Evolutionary conservation across 2,329 filamentous ascomycete genomes (phyloP).

Genomic region (Calonectria pauciramosa): DNA sequence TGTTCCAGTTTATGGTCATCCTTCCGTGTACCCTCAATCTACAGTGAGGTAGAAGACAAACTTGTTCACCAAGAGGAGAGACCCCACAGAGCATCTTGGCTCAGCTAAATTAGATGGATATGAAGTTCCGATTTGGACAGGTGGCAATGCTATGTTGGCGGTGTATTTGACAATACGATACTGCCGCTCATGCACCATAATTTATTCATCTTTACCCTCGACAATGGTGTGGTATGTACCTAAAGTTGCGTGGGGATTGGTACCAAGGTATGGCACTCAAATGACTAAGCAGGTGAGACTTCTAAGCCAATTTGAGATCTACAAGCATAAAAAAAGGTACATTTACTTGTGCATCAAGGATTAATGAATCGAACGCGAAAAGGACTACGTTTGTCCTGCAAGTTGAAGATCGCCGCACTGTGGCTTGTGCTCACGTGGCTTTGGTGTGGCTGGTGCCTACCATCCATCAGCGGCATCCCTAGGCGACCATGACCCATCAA

Average conservation of each 20-base stretch:
- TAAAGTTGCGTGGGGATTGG: not conserved
- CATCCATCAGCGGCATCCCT: not conserved
- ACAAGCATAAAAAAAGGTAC: not conserved
- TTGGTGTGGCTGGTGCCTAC: conserved; percentile 32
- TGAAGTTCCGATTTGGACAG: not conserved
- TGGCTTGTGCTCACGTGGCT: conserved; percentile 42
- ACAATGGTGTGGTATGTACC: not conserved
- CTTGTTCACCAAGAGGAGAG: not conserved
- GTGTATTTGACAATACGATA: not conserved
- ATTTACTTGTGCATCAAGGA: not conserved
- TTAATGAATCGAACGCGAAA: not conserved
- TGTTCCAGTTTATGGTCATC: not conserved
- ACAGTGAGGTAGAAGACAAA: not conserved
- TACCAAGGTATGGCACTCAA: not conserved
- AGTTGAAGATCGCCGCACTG: not conserved
- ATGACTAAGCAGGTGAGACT: not conserved
- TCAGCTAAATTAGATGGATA: not conserved
- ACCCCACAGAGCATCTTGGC: not conserved
- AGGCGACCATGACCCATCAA: conserved; percentile 1
- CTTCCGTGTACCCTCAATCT: not conserved
- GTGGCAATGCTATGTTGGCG: not conserved
- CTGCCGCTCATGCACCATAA: too few species aligned
- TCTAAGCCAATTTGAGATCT: not conserved
- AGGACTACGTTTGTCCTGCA: not conserved
- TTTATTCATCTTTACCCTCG: too few species aligned